Base-by-base conservation (phyloP, 352 stramenopile species). In the Elongisporangium prolatum region DNA sequence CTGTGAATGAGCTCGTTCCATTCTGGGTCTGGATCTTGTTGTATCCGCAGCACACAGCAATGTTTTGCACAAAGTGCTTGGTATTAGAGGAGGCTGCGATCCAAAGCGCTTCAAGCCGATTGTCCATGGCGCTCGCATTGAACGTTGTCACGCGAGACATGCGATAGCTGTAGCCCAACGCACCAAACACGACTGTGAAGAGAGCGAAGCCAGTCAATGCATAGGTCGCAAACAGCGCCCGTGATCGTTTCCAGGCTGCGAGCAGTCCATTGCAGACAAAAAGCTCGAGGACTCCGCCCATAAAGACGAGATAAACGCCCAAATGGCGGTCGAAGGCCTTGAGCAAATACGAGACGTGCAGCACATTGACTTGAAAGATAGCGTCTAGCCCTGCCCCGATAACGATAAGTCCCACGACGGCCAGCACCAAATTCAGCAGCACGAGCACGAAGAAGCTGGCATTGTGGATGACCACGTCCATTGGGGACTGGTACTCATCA, bases 311-410 rank as follows among this genome's bases (percentile, higher is more conserved):
- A 24, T 88, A 89, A 0, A 78, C 57, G 5, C 75, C 77, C 34
- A 88, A 54, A 38, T 73, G 66, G 14, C 69, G 75, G 48, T 89
- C 77, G 50, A 89, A 80, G 4, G 81, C 69, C 1, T 65, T 69
- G 11, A 91, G 51, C 22, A 89, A 24, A 22, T 77, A 76, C 49
- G 83, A 85, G 1, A 89, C 51, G 50, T 88, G 79, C 14, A 91
- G 64, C 25, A 93, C 70, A 53, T 89, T 92, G 48, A 89, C 69
- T 25, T 88, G 65, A 14, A 81, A 82, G 47, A 89, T 63, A 0
- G 72, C 62, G 54, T 92, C 83, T 13, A 88, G 14, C 2, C 80
- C 80, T 1, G 80, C 65, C 52, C 68, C 67, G 28, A 85, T 48
- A 2, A 84, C 55, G 4, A 74, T 48, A 28, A 80, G 25, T 0